A percentile compares a stretch with the other conserved stretches of the same genome.
phyloP scores from a whole-genome alignment of 495 filamentous ascomycete genomes.

The Penicillium silybi region DNA sequence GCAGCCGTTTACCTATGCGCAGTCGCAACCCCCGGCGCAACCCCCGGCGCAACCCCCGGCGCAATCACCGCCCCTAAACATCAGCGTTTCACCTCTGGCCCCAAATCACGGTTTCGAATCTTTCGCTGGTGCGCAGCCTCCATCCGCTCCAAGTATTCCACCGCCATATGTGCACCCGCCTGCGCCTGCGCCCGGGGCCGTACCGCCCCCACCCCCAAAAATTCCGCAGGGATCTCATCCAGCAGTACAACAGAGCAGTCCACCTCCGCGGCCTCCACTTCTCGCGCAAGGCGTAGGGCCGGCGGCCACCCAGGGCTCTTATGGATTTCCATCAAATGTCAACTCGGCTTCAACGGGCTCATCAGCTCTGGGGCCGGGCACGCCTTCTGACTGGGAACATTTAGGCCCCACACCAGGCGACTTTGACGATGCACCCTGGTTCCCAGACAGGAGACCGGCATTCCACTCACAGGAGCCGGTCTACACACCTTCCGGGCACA shows the following conservation, averaged over 20 bases:
- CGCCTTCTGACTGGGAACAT: slow-evolving; percentile 60
- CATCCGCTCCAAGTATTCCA: slow-evolving; percentile 18
- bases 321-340: slow-evolving; percentile 11
- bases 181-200: slow-evolving; percentile 19
- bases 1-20: slow-evolving; percentile 18
- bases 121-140: slow-evolving; percentile 16
- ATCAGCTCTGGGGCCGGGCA: slow-evolving; percentile 50
- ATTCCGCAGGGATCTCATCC: slow-evolving; percentile 34
- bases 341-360: slow-evolving; percentile 18
- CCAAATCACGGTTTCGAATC: slow-evolving; percentile 15
- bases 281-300: slow-evolving; percentile 17
- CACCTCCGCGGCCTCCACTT: slow-evolving; percentile 13
- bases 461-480: slow-evolving; percentile 7
- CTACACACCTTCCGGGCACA: slow-evolving; percentile 10
- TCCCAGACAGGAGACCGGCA: slow-evolving; percentile 18
- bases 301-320: slow-evolving; percentile 17
- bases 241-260: slow-evolving; percentile 14
- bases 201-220: slow-evolving; percentile 42
- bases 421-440: slow-evolving; percentile 31
- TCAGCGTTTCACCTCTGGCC: slow-evolving; percentile 5
- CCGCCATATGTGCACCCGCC: slow-evolving; percentile 23
- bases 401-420: slow-evolving; percentile 36
- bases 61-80: slow-evolving; percentile 13
- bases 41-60: slow-evolving; percentile 3
- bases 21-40: slow-evolving; percentile 12